Base-by-base conservation (phyloP, 805 yeast species). In the Metschnikowia matae region DNA sequence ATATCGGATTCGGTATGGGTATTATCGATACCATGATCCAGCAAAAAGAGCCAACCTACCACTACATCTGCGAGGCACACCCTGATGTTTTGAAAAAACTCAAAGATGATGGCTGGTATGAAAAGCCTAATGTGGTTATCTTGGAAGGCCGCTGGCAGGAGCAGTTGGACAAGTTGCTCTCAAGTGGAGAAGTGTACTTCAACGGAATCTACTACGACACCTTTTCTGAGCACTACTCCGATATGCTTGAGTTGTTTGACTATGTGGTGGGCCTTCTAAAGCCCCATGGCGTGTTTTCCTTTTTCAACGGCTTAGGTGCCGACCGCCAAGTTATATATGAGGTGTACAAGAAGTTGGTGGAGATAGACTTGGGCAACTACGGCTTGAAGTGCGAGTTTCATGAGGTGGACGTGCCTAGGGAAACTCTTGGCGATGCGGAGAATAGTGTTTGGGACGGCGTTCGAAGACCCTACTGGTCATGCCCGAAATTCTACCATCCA, bases 1-100 rank as follows among this genome's bases (percentile, higher is more conserved):
- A 91, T 61, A 87, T 91, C 37, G 98, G 98, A 0, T 91, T 92
- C 64, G 98, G 98, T 2, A 89, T 91, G 97, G 98, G 98, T 2
- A 92, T 91, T 48, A 90, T 91, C 48, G 98, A 91, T 64, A 70
- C 81, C 1, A 81, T 84, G 78, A 87, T 91, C 52, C 64, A 63
- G 13, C 58, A 54, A 15, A 69, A 67, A 40, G 60, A 59, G 17
- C 92, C 91, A 20, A 72, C 81, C 3, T 79, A 76, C 54, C 98
- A 91, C 64, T 91, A 89, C 66, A 92, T 91, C 39, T 84, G 89
- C 52, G 98, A 91, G 66, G 97, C 97, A 0, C 98, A 91, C 63
- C 97, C 97, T 1, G 96, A 88, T 57, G 98, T 91, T 10, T 68
- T 92, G 33, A 65, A 66, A 0, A 84, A 87, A 59, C 69, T 91